Conservation (phyloP, 2,329 filamentous ascomycete species). For the Colletotrichum aenigma region DNA sequence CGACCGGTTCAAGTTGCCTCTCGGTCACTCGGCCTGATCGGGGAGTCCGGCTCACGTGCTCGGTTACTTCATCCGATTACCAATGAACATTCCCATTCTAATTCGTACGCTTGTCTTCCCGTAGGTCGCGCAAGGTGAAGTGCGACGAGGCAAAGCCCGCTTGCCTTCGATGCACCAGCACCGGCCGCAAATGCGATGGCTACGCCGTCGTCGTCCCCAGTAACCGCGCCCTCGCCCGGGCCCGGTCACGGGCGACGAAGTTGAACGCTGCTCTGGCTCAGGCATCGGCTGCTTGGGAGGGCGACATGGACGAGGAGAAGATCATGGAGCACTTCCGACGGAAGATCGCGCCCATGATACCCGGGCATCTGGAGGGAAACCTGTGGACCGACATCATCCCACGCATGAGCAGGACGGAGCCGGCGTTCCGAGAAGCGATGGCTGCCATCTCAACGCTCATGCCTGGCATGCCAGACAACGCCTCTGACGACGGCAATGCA, state of each 20-base stretch:
- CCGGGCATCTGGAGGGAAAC: constrained; percentile 40
- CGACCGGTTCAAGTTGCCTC: not conserved
- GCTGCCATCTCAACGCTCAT: constrained; percentile 49
- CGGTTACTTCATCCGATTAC: not conserved
- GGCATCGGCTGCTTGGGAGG: constrained; percentile 3
- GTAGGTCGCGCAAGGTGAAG: constrained; percentile 59
- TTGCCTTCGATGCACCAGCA: constrained; percentile 58
- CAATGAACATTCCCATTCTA: not conserved
- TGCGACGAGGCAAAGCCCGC: constrained; percentile 60
- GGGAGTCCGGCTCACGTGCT: not conserved
- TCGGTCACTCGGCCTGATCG: not conserved
- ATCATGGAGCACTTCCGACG: constrained; percentile 37
- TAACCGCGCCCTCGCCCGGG: constrained; percentile 13
- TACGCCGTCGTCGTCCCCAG: constrained; percentile 36
- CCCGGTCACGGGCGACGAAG: constrained; percentile 16
- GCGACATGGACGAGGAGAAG: constrained; percentile 22
- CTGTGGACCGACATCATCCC: constrained; percentile 52
- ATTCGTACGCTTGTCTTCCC: not conserved
- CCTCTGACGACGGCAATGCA: not conserved
- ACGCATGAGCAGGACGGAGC: constrained; percentile 47
- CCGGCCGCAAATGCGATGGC: constrained; percentile 61
- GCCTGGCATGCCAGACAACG: not conserved
- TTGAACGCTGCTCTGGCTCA: constrained; percentile 7
- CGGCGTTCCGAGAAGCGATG: constrained; percentile 53
- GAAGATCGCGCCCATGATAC: constrained; percentile 40